These are phyloP conservation scores for Tuber umbilicatum DNA, from an alignment of 495 filamentous ascomycete genomes.

Conservation along the genomic window DNA sequence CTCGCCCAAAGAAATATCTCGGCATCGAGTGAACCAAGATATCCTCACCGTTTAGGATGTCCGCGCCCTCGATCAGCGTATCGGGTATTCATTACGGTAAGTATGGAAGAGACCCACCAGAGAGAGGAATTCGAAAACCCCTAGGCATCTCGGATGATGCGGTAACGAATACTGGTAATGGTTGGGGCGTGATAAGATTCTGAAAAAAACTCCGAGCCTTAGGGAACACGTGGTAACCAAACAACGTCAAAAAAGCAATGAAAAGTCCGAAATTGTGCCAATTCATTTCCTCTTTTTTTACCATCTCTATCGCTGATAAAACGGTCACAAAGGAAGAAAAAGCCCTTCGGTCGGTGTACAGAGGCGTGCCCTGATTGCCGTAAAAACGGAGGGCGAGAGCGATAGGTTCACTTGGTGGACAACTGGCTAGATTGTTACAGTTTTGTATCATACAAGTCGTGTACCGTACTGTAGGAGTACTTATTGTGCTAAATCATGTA, in stretches of 20 bases:
- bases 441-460: background rate
- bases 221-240: background rate
- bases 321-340: background rate
- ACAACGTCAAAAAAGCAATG: background rate
- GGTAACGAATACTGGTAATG: constrained; percentile 1
- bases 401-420: background rate
- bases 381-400: background rate
- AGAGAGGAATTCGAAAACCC: background rate
- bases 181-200: background rate
- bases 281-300: background rate
- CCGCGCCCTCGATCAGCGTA: background rate
- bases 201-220: background rate
- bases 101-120: background rate
- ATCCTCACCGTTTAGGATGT: background rate
- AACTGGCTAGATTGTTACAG: background rate
- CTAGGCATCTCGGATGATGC: background rate
- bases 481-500: background rate
- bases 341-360: background rate
- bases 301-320: background rate
- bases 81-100: background rate
- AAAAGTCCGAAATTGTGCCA: background rate
- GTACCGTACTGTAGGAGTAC: background rate
- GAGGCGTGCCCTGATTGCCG: background rate
- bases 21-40: background rate
- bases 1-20: background rate